Base-by-base conservation (phyloP, 2,329 filamentous ascomycete species). In the Fusarium neocosmosporiellum region DNA sequence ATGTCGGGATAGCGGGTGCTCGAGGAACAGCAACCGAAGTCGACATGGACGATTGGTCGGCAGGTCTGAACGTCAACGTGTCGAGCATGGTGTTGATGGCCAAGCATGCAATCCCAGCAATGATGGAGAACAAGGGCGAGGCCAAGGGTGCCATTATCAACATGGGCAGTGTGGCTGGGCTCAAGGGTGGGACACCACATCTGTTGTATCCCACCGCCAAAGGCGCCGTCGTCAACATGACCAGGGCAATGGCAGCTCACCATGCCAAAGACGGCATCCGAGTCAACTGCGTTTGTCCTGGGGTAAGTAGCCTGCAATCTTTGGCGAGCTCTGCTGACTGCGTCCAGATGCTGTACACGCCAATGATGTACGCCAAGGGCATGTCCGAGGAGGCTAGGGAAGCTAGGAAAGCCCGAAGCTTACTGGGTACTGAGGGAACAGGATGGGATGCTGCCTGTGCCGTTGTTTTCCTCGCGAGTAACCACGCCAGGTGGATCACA, bases 31-130 rank as follows among this genome's bases (percentile, higher is more conserved):
- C 90, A 0, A 83, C 89, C 2, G 87, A 90, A 0, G 87, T 92
- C 1, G 88, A 92, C 73, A 87, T 91, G 83, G 84, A 79, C 0
- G 82, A 84, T 13, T 93, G 89, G 89, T 83, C 86, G 0, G 84
- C 83, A 59, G 85, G 86, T 0, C 83, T 93, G 63, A 85, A 90
- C 50, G 81, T 92, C 54, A 93, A 93, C 74, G 88, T 93, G 5
- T 86, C 85, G 6, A 90, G 87, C 73, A 92, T 92, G 90, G 87
- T 92, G 33, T 82, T 88, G 63, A 92, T 92, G 89, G 83, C 84
- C 20, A 91, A 91, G 74, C 87, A 88, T 72, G 86, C 86, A 0
- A 86, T 93, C 33, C 90, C 90, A 0, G 86, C 82, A 4, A 92
- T 92, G 90, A 70, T 72, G 27, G 84, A 83, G 63, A 91, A 91